Evolutionary conservation across 805 yeast genomes (phyloP).

Genomic region (Brettanomyces naardenensis): DNA sequence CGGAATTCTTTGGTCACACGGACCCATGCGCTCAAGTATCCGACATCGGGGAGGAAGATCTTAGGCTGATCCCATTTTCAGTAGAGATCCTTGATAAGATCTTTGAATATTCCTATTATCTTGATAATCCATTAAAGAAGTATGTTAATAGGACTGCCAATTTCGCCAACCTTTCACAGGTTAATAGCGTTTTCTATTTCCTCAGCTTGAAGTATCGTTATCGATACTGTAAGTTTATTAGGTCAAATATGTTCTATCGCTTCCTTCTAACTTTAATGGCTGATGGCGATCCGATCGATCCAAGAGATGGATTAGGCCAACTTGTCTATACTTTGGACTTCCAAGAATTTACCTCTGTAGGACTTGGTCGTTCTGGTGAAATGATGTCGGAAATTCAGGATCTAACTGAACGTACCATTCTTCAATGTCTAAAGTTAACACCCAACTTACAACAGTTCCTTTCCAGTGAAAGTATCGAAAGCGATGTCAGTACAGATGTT

Average conservation of each 20-base stretch:
- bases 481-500: slow-evolving; percentile 60
- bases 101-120: slow-evolving; percentile 22
- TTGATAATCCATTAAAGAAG: slow-evolving; percentile 19
- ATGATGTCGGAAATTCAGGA: slow-evolving; percentile 90
- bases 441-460: slow-evolving; percentile 71
- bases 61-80: slow-evolving; percentile 21
- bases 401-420: slow-evolving; percentile 71
- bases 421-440: slow-evolving; percentile 50
- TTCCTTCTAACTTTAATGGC: slow-evolving; percentile 49
- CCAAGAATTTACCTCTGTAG: slow-evolving; percentile 81
- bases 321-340: slow-evolving; percentile 76
- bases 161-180: slow-evolving; percentile 27
- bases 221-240: slow-evolving; percentile 63
- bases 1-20: background rate
- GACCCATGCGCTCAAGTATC: background rate
- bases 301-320: slow-evolving; percentile 37
- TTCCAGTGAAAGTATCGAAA: slow-evolving; percentile 80
- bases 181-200: slow-evolving; percentile 51
- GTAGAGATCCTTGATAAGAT: slow-evolving; percentile 26
- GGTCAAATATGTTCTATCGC: slow-evolving; percentile 73
- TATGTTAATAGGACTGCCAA: slow-evolving; percentile 20
- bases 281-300: slow-evolving; percentile 13
- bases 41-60: background rate
- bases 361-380: slow-evolving; percentile 79
- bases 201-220: slow-evolving; percentile 52